These are phyloP conservation scores for Tympanopsis confertula DNA, from an alignment of 2,329 filamentous ascomycete species.

Conservation along the genomic window DNA sequence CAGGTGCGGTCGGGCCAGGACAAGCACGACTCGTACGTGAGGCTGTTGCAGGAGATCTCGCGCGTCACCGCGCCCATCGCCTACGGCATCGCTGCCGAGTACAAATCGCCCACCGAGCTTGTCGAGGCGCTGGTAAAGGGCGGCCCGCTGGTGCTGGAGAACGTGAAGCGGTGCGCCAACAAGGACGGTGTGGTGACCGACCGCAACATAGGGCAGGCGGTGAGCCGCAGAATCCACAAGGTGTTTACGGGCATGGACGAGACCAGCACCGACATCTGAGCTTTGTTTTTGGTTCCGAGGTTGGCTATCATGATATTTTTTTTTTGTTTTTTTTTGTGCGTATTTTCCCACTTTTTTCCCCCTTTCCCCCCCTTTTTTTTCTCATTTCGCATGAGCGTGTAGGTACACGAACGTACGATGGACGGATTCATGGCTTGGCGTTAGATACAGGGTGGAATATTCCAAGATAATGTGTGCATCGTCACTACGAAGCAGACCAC, in stretches of 20 bases:
- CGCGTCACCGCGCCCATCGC: slow-evolving; percentile 64
- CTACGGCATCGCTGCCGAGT: slow-evolving; percentile 53
- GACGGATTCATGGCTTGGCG: no score
- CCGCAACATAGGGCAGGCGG: slow-evolving; percentile 39
- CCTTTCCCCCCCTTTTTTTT: no score
- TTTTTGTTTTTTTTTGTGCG: no score
- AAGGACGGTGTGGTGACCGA: slow-evolving; percentile 43
- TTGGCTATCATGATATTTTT: no score
- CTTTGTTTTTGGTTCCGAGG: no score
- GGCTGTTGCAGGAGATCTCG: slow-evolving; percentile 66
- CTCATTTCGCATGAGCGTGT: no score
- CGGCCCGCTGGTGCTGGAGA: slow-evolving; percentile 51
- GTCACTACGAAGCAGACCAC: no score
- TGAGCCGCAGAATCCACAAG: slow-evolving; percentile 46
- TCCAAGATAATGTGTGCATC: no score
- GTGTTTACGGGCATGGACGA: slow-evolving; percentile 48
- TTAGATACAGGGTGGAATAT: no score
- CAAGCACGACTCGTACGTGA: slow-evolving; percentile 53
- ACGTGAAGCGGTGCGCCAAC: slow-evolving; percentile 44
- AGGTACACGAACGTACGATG: no score
- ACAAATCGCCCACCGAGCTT: slow-evolving; percentile 42
- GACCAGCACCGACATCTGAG: slow-evolving; percentile 40
- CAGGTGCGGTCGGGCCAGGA: slow-evolving; percentile 63
- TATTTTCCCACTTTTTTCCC: no score
- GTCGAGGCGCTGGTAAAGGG: slow-evolving; percentile 42